Evolutionary conservation across 805 yeast species (phyloP).

Genomic region (Lachancea quebecensis): DNA sequence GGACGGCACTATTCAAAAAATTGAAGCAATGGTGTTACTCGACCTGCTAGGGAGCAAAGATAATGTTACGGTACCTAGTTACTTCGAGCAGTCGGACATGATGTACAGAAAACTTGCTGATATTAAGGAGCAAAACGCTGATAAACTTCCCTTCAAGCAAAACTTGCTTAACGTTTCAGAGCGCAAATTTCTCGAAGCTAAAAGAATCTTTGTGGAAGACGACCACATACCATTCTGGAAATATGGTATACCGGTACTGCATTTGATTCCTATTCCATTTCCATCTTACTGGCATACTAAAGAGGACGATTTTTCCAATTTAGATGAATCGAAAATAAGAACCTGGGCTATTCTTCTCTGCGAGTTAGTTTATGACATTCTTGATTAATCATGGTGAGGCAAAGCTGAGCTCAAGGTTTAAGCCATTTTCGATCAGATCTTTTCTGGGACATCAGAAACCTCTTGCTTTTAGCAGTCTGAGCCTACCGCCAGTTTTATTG

Average conservation of each 20-base stretch:
- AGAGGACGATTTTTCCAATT: constrained; percentile 38
- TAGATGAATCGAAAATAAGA: constrained; percentile 35
- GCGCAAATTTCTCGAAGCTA: constrained; percentile 8
- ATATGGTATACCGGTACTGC: constrained; percentile 43
- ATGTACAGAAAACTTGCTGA: constrained; percentile 33
- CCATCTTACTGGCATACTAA: constrained; percentile 49
- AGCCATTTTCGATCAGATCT: too few relatives aligned
- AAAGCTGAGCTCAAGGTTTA: too few relatives aligned
- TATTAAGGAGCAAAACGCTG: constrained; percentile 1
- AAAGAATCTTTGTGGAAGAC: constrained; percentile 31
- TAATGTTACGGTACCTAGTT: constrained; percentile 33
- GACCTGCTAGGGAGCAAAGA: constrained; percentile 37
- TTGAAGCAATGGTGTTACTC: constrained; percentile 42
- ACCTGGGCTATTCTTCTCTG: constrained; percentile 42
- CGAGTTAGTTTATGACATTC: constrained; percentile 24
- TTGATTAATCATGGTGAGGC: too few relatives aligned
- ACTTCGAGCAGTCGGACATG: constrained; percentile 36
- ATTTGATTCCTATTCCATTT: constrained; percentile 46
- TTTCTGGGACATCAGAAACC: too few relatives aligned
- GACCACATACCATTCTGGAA: constrained; percentile 49
- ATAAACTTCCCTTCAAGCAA: neutral
- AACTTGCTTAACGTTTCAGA: constrained; percentile 11
- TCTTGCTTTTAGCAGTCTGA: too few relatives aligned
- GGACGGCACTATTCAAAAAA: constrained; percentile 24
- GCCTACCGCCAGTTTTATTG: too few relatives aligned